These are phyloP conservation scores for Agapanthus africanus DNA, from an alignment of 106 monocot species.

Conservation along the genomic window DNA sequence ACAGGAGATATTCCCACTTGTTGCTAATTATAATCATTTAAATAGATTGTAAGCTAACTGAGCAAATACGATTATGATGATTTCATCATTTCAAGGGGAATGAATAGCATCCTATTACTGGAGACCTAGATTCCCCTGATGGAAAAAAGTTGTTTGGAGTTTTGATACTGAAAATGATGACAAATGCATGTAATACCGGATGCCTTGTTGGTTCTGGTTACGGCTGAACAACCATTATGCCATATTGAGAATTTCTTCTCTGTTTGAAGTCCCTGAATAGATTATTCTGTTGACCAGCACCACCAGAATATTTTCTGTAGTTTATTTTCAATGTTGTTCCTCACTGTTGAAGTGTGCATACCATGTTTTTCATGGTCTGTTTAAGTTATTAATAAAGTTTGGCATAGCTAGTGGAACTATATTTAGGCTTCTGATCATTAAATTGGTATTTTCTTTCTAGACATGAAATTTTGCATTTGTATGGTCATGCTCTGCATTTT, in stretches of 20 bases:
- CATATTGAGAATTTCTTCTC: background rate
- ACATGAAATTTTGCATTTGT: background rate
- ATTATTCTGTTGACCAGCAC: background rate
- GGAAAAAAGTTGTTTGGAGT: no score
- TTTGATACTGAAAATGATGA: background rate
- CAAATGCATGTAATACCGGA: background rate
- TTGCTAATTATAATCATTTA: no score
- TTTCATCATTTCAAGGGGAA: background rate
- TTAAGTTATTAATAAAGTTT: background rate
- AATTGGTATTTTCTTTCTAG: background rate
- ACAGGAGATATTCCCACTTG: no score
- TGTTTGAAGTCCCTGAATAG: background rate
- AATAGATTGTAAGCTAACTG: no score
- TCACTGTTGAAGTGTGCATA: background rate
- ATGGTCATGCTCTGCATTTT: background rate
- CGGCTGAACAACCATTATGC: background rate
- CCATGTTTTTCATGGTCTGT: background rate
- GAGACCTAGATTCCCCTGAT: no score
- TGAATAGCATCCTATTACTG: no score
- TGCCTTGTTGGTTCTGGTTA: background rate
- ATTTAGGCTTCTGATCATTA: no score
- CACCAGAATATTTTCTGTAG: background rate
- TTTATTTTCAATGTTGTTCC: background rate
- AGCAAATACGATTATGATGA: no score
- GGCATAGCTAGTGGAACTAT: no score